Evolutionary conservation across 192 early-diverging fungal species (phyloP).

Genomic region (Chytriomyces hyalinus): DNA sequence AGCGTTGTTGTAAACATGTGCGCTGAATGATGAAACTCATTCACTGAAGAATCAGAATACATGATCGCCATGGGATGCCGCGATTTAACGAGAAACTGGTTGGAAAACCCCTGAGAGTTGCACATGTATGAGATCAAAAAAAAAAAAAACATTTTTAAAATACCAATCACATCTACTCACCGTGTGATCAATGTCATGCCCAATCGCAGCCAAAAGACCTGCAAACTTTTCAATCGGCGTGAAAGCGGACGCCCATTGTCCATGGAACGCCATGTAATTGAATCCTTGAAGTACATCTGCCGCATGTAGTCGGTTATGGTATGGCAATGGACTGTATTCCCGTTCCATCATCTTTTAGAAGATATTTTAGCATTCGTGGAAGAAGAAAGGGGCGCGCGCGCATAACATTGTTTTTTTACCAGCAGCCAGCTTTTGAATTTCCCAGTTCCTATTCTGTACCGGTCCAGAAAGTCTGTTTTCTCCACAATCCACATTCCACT

Average conservation of each 20-base stretch:
- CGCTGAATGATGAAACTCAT: constrained; percentile 63
- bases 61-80: constrained; percentile 52
- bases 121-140: neutral
- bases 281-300: constrained; percentile 62
- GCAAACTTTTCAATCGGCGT: constrained; percentile 49
- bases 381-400: constrained; percentile 9
- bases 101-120: constrained; percentile 45
- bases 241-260: constrained; percentile 34
- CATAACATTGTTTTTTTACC: constrained; percentile 24
- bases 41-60: constrained; percentile 50
- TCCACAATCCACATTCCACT: constrained; percentile 47
- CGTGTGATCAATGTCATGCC: constrained; percentile 65
- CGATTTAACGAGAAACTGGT: constrained; percentile 58
- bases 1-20: constrained; percentile 51
- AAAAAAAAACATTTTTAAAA: no score
- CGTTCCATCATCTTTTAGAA: constrained; percentile 48
- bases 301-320: constrained; percentile 63
- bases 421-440: constrained; percentile 53
- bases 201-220: constrained; percentile 49
- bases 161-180: constrained; percentile 15
- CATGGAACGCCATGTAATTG: constrained; percentile 50
- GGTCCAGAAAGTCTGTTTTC: constrained; percentile 36
- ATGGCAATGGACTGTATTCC: constrained; percentile 57
- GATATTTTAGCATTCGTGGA: constrained; percentile 10
- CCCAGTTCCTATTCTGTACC: constrained; percentile 39